phyloP scores from a whole-genome alignment of 257 asterid species.

The Cynanchum wilfordii region DNA sequence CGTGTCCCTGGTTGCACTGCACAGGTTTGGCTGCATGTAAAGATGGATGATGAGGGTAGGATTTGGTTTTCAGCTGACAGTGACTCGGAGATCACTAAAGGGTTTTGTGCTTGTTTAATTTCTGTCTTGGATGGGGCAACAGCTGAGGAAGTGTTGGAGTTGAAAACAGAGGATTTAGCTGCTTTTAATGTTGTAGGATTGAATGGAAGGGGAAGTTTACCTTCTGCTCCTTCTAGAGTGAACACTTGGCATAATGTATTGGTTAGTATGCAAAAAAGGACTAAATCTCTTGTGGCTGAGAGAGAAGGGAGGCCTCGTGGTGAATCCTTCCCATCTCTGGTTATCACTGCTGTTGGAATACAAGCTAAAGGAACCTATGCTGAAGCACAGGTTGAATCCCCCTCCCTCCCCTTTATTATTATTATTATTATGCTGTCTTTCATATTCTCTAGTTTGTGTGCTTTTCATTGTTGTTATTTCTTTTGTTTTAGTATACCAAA shows the following conservation, averaged over 20 bases:
- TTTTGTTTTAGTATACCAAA: neutral
- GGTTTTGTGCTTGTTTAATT: slow-evolving; percentile 81
- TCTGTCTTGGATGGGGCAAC: slow-evolving; percentile 79
- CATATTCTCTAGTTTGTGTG: neutral
- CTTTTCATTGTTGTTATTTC: neutral
- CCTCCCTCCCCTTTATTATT: neutral
- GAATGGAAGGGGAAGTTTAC: slow-evolving; percentile 31
- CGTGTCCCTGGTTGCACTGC: slow-evolving; percentile 92
- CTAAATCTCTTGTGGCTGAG: slow-evolving; percentile 58
- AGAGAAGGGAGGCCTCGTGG: slow-evolving; percentile 50
- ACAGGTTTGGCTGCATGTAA: slow-evolving; percentile 74
- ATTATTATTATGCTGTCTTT: slow-evolving; percentile 1
- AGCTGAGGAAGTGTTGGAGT: slow-evolving; percentile 55
- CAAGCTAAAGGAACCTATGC: slow-evolving; percentile 88
- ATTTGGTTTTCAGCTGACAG: slow-evolving; percentile 62
- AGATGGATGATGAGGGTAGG: slow-evolving; percentile 34
- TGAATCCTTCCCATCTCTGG: slow-evolving; percentile 69
- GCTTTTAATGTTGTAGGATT: slow-evolving; percentile 53
- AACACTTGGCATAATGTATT: slow-evolving; percentile 96
- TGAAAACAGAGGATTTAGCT: slow-evolving; percentile 71
- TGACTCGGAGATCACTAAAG: slow-evolving; percentile 89
- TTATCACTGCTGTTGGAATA: slow-evolving; percentile 56
- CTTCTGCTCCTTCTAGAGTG: slow-evolving; percentile 46
- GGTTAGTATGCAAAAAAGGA: slow-evolving; percentile 85
- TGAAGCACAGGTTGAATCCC: slow-evolving; percentile 67